Evolutionary conservation across 768 basidiomycete genomes (phyloP).

Genomic region (Boletellus ananas): DNA sequence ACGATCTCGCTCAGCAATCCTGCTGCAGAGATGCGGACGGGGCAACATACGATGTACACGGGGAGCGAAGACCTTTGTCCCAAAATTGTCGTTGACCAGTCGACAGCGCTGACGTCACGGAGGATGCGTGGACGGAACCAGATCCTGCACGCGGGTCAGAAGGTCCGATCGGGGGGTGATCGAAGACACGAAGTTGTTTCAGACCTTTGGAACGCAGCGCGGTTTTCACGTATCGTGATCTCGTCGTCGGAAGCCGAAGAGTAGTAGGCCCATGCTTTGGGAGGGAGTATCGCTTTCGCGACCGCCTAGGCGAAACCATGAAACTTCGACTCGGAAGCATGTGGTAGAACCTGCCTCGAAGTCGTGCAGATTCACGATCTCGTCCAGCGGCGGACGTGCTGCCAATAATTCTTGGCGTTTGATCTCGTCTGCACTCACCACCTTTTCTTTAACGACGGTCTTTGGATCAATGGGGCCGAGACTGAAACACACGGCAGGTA

Average conservation of each 20-base stretch:
- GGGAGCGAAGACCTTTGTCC: conserved; percentile 71
- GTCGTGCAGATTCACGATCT: conserved; percentile 86
- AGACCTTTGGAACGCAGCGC: conserved; percentile 82
- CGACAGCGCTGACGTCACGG: conserved; percentile 75
- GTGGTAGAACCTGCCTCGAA: conserved; percentile 63
- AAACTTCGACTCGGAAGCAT: background rate
- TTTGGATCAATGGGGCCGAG: conserved; percentile 66
- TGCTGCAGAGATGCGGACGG: conserved; percentile 21
- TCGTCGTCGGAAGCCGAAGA: conserved; percentile 92
- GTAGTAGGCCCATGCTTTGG: conserved; percentile 92
- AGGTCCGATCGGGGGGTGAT: background rate
- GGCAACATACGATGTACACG: conserved; percentile 59
- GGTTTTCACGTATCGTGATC: conserved; percentile 83
- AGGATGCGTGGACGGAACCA: conserved; percentile 89
- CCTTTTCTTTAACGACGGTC: conserved; percentile 59
- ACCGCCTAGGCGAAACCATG: conserved; percentile 50
- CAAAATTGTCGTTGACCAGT: conserved; percentile 80
- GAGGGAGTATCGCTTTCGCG: conserved; percentile 71
- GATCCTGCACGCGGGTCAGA: conserved; percentile 40
- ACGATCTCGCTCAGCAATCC: background rate
- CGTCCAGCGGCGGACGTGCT: conserved; percentile 63
- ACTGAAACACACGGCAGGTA: conserved; percentile 29
- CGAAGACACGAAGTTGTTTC: background rate
- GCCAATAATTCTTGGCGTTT: conserved; percentile 56
- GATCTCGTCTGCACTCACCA: conserved; percentile 65